phyloP scores from a whole-genome alignment of 2,329 filamentous ascomycete species.

The Monilinia aucupariae region DNA sequence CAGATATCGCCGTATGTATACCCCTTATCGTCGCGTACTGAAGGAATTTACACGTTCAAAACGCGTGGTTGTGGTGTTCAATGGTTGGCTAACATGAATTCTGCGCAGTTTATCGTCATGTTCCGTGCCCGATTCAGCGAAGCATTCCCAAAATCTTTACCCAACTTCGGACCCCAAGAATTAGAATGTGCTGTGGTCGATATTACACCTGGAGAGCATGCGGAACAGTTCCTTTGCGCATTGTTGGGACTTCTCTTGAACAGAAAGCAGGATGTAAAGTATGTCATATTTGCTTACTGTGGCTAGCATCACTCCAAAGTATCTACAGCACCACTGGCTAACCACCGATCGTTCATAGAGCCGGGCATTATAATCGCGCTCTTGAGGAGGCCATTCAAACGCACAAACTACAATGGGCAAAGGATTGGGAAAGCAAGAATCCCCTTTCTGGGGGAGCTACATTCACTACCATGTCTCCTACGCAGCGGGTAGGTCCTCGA shows the following conservation, averaged over 20 bases:
- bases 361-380: constrained; percentile 86
- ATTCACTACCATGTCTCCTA: constrained; percentile 77
- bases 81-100: constrained; percentile 35
- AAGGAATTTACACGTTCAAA: constrained; percentile 43
- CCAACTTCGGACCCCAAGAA: constrained; percentile 92
- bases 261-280: constrained; percentile 99
- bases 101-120: constrained; percentile 86
- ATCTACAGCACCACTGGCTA: constrained; percentile 16
- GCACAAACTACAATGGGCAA: constrained; percentile 84
- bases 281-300: constrained; percentile 39
- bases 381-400: constrained; percentile 86
- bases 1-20: constrained; percentile 79
- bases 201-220: constrained; percentile 71
- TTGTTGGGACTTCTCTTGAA: constrained; percentile 84
- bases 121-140: constrained; percentile 92
- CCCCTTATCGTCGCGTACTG: constrained; percentile 39
- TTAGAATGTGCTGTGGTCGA: constrained; percentile 82
- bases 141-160: constrained; percentile 77
- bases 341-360: constrained; percentile 47
- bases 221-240: constrained; percentile 84
- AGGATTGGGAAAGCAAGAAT: constrained; percentile 74
- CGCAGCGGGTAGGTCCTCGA: constrained; percentile 63
- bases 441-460: constrained; percentile 74
- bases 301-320: neutral
- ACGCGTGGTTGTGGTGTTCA: constrained; percentile 43